A percentile compares a stretch with the other conserved stretches of the same genome.
These are phyloP conservation scores for Moesziomyces antarcticus DNA, from an alignment of 1,284 basidiomycete genomes.

Conservation along the genomic window DNA sequence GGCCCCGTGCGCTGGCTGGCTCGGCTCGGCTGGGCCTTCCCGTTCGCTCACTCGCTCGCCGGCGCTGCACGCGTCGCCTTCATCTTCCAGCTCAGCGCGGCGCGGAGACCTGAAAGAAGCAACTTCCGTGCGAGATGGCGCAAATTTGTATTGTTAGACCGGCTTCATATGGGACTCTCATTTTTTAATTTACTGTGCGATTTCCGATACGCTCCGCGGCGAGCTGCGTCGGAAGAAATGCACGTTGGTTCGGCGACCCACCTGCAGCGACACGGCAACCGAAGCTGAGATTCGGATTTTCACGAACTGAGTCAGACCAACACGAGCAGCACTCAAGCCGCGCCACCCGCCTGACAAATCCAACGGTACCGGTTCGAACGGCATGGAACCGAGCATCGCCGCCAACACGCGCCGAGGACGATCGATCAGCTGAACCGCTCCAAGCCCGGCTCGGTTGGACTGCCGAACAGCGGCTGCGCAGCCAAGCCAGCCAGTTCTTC, in stretches of 20 bases:
- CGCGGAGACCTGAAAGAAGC: not conserved
- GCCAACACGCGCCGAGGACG: no score
- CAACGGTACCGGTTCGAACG: not conserved
- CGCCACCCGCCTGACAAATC: not conserved
- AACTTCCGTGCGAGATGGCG: not conserved
- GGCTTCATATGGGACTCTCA: no score
- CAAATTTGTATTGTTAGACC: not conserved
- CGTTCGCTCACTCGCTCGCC: constrained; percentile 2
- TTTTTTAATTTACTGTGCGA: no score
- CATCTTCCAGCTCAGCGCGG: constrained; percentile 10
- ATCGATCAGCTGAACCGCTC: not conserved
- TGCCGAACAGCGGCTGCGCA: not conserved
- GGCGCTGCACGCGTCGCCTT: not conserved
- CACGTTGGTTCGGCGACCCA: not conserved
- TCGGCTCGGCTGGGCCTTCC: constrained; percentile 6
- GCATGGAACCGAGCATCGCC: not conserved
- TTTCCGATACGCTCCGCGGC: no score
- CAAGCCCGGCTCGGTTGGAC: not conserved
- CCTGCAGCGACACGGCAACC: not conserved
- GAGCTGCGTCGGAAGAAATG: not conserved
- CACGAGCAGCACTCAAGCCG: not conserved
- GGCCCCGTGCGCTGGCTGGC: constrained; percentile 19
- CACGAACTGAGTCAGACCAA: not conserved
- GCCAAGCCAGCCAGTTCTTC: not conserved
- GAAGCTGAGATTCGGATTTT: not conserved